Evolutionary conservation across 257 asterid species (phyloP).

Genomic region (Lavandula angustifolia): DNA sequence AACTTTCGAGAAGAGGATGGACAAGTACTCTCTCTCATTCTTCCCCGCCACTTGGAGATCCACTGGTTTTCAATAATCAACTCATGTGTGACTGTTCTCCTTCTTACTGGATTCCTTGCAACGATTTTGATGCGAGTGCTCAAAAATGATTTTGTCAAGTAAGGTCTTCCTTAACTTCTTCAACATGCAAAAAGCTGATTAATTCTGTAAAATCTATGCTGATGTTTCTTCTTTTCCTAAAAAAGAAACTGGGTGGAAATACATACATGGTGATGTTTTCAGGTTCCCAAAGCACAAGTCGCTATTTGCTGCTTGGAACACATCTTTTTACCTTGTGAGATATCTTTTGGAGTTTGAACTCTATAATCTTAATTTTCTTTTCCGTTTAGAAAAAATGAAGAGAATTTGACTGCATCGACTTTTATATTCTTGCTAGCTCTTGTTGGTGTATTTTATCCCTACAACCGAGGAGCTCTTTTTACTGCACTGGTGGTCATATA

Average conservation of each 20-base stretch:
- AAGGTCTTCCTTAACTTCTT: constrained; percentile 31
- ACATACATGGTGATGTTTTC: constrained; percentile 76
- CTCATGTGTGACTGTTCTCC: constrained; percentile 63
- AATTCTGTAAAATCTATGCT: constrained; percentile 4
- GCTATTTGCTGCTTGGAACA: constrained; percentile 60
- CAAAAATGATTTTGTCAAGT: constrained; percentile 69
- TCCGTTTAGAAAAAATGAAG: background rate
- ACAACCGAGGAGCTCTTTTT: constrained; percentile 71
- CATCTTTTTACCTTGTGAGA: constrained; percentile 67
- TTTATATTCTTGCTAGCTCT: constrained; percentile 61
- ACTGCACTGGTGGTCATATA: constrained; percentile 66
- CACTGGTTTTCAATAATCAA: constrained; percentile 73
- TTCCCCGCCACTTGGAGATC: constrained; percentile 60
- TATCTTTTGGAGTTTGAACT: background rate
- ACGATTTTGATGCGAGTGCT: constrained; percentile 65
- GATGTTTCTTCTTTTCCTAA: constrained; percentile 9
- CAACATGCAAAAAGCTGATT: constrained; percentile 3
- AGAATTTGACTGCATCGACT: constrained; percentile 14
- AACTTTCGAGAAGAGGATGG: constrained; percentile 62
- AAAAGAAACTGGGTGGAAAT: constrained; percentile 81
- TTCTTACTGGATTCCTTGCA: constrained; percentile 62
- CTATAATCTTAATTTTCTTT: background rate
- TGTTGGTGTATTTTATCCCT: constrained; percentile 79
- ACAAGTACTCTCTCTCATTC: constrained; percentile 43
- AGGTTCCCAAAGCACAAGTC: constrained; percentile 67